Conservation (phyloP, 148 eudicot species). For the Fallopia convolvulus region DNA sequence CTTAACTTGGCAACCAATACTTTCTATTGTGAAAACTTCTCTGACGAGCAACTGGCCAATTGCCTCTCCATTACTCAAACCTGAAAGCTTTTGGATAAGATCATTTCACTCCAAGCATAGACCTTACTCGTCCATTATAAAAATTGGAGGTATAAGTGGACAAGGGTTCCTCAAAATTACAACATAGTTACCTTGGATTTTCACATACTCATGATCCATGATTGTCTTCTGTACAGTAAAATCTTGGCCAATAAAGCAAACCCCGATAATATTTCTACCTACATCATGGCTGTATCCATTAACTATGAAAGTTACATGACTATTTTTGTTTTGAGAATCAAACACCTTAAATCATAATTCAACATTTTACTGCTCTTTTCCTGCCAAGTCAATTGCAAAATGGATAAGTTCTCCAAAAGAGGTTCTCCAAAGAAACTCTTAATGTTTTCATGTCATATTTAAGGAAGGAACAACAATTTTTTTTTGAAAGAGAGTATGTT, state of each 20-base stretch:
- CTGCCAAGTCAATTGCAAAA: constrained; percentile 27
- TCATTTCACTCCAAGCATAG: constrained; percentile 75
- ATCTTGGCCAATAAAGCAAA: constrained; percentile 79
- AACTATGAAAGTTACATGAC: constrained; percentile 38
- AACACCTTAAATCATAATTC: constrained; percentile 50
- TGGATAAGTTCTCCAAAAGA: neutral
- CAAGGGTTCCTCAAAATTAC: constrained; percentile 53
- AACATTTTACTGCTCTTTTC: constrained; percentile 52
- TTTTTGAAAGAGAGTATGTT: neutral
- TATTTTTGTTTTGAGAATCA: constrained; percentile 34
- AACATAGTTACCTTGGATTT: constrained; percentile 58
- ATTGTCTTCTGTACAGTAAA: constrained; percentile 52
- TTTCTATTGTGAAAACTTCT: constrained; percentile 56
- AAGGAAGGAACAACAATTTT: neutral
- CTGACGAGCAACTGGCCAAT: constrained; percentile 64
- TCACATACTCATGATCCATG: constrained; percentile 47
- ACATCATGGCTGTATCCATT: constrained; percentile 66
- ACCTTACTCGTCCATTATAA: constrained; percentile 65
- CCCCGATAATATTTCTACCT: constrained; percentile 44
- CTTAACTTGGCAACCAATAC: constrained; percentile 66
- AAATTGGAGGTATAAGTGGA: constrained; percentile 79
- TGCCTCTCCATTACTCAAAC: constrained; percentile 48
- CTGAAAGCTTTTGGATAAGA: constrained; percentile 61
- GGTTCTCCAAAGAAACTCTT: neutral
- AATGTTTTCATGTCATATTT: neutral